Base-by-base conservation (phyloP, 768 basidiomycete genomes). In the Boletus rubroflammeus region DNA sequence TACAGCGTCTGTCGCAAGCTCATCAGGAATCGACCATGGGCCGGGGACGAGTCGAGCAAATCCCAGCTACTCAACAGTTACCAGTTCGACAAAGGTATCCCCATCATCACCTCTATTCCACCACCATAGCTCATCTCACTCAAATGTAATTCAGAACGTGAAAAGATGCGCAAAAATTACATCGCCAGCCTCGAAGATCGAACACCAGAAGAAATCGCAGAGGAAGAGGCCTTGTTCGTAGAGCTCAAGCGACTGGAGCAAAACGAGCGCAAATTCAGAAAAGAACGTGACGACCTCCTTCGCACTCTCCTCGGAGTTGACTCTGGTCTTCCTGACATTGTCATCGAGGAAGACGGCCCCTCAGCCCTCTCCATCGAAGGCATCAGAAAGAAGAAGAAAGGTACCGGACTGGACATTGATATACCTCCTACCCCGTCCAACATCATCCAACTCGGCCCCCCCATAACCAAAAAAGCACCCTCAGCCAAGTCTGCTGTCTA, bases 201-300 rank as follows among this genome's bases (percentile, higher is more conserved):
- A n/a, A 89, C 93, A 0, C 80, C 85, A 5, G 84, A 88, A 46
- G 92, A 98, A 72, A 86, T 96, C 41, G 88, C 86, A 17, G 95
- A 99, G 68, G 97, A 98, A 76, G 95, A 98, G 63, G 89, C 92
- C 8, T 77, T 99, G 3, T 98, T 90, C 72, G 75, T 98, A 57
- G 93, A 98, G 70, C 81, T 96, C 47, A 94, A 95, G 66, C 84
- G 92, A n/a, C 79, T 99, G 47, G 95, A 98, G 67, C 96, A 98
- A 72, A 91, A 80, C 55, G 94, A 97, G 67, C 81, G 88, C 31
- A 80, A 80, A 50, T 98, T 94, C 76, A 89, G 88, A 72, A 84
- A 83, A 59, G 93, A 97, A 19, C 78, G 94, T 17, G 93, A 97
- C 53, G 90, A 92, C 41, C 80, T 98, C 25, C 77, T 98, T 56